These are phyloP conservation scores for Podila minutissima DNA, from an alignment of 192 early-diverging fungal species.

Conservation along the genomic window DNA sequence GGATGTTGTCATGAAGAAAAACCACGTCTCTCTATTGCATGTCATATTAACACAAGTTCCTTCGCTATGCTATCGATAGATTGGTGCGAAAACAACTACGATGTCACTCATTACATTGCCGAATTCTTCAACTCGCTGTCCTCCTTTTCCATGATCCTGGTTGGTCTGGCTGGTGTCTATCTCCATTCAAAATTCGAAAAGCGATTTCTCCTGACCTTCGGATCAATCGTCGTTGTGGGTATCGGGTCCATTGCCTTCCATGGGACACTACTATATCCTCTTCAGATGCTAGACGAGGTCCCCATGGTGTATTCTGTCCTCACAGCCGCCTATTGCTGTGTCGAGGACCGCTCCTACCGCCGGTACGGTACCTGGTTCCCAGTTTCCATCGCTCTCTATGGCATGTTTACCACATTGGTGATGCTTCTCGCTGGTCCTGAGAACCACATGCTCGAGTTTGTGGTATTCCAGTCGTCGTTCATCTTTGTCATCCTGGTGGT, in stretches of 20 bases:
- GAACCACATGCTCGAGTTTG: constrained; percentile 36
- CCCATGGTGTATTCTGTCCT: constrained; percentile 49
- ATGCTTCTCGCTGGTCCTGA: constrained; percentile 34
- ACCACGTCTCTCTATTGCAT: too few relatives aligned
- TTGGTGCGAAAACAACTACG: constrained; percentile 80
- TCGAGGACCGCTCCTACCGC: constrained; percentile 36
- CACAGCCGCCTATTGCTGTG: constrained; percentile 36
- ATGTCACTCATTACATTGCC: constrained; percentile 68
- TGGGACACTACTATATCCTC: constrained; percentile 35
- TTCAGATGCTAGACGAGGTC: constrained; percentile 47
- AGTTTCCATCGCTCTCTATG: constrained; percentile 41
- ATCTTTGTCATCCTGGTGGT: constrained; percentile 25
- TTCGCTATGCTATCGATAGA: constrained; percentile 17
- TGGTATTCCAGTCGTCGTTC: constrained; percentile 42
- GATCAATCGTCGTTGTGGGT: constrained; percentile 36
- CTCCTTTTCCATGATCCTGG: constrained; percentile 50
- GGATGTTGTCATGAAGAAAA: not conserved
- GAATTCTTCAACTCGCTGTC: constrained; percentile 76
- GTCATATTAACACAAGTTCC: too few relatives aligned
- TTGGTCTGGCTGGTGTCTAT: constrained; percentile 37
- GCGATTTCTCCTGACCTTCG: constrained; percentile 41
- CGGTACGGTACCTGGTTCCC: constrained; percentile 50
- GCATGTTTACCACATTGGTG: constrained; percentile 29
- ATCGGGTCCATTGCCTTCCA: constrained; percentile 49
- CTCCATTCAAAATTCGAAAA: constrained; percentile 42